phyloP scores from a whole-genome alignment of 2,329 filamentous ascomycete genomes.

The Fusarium decemcellulare region DNA sequence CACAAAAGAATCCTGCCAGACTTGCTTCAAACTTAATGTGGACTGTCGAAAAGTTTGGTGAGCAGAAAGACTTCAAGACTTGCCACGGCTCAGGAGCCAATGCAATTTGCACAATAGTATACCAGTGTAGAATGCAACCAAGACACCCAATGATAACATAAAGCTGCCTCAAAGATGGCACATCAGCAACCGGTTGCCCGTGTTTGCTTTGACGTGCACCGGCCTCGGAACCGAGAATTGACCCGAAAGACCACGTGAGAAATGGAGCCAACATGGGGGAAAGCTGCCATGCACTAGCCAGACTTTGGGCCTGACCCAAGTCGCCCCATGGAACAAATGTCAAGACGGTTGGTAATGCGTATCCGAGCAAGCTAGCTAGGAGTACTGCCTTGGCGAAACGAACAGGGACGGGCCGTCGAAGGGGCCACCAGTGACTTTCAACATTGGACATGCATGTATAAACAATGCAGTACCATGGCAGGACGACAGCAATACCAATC shows the following conservation, averaged over 20 bases:
- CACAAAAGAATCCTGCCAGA: constrained; percentile 7
- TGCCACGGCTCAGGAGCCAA: not conserved
- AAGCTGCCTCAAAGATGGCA: not conserved
- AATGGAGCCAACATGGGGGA: constrained; percentile 23
- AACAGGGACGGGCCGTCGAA: constrained; percentile 10
- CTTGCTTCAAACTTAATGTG: not conserved
- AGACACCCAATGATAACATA: not conserved
- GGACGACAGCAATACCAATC: constrained; percentile 14
- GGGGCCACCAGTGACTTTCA: constrained; percentile 29
- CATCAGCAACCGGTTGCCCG: not conserved
- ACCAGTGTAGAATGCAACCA: not conserved
- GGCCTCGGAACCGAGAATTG: not conserved
- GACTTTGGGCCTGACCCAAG: not conserved
- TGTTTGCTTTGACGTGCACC: no score
- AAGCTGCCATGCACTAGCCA: constrained; percentile 22
- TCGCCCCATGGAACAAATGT: constrained; percentile 19
- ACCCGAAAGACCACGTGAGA: not conserved
- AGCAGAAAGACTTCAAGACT: constrained; percentile 6
- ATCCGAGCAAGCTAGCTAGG: not conserved
- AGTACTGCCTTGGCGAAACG: constrained; percentile 7
- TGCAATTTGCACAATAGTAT: not conserved
- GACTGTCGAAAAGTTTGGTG: constrained; percentile 6
- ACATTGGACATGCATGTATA: constrained; percentile 21
- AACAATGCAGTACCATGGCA: constrained; percentile 31
- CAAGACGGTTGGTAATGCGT: not conserved